Conservation (phyloP, 352 stramenopile species). For the Pythium monospermum region DNA sequence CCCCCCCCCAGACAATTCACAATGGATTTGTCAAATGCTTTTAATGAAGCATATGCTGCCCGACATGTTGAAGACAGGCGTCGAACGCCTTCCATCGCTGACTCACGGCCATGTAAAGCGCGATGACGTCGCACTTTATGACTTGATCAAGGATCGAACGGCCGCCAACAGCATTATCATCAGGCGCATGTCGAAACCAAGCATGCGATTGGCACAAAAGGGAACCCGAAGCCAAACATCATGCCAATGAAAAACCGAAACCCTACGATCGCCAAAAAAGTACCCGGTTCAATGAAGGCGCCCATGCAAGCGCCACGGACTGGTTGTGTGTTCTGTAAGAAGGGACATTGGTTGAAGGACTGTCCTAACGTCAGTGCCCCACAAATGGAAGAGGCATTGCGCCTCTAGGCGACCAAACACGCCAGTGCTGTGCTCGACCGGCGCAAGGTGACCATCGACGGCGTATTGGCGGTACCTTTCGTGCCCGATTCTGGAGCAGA, state of each 20-base stretch:
- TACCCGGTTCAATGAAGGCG: too few relatives aligned
- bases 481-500: not conserved
- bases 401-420: too few relatives aligned
- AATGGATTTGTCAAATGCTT: too few relatives aligned
- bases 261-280: not conserved
- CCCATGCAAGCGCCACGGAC: conserved; percentile 1
- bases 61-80: conserved; percentile 12
- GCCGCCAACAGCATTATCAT: conserved; percentile 15
- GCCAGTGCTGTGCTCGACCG: not conserved
- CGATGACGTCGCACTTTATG: conserved; percentile 10
- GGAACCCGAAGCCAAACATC: too few relatives aligned
- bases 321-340: conserved; percentile 20
- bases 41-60: conserved; percentile 7
- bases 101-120: conserved; percentile 7
- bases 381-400: conserved; percentile 4
- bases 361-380: conserved; percentile 9
- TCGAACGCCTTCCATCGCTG: conserved; percentile 10
- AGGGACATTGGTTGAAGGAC: conserved; percentile 15
- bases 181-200: too few relatives aligned
- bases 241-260: too few relatives aligned
- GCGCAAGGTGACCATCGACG: not conserved
- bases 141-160: conserved; percentile 15
- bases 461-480: not conserved
- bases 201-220: too few relatives aligned
- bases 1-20: too few relatives aligned